Base-by-base conservation (phyloP, 352 stramenopile species). In the Globisporangium emineosum region DNA sequence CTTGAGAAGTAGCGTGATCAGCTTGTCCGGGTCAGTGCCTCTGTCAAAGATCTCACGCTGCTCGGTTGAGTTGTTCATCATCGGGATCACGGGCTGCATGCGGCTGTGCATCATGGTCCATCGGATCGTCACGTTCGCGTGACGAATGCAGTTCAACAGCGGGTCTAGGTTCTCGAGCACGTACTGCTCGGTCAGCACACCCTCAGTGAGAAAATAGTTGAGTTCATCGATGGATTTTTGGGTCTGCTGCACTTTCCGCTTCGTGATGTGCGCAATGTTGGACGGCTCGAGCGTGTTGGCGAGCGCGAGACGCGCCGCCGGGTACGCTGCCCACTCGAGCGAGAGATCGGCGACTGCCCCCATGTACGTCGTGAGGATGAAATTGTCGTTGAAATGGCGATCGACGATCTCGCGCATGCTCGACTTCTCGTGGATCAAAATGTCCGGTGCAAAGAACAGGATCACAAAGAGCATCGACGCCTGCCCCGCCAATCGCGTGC, bases 361-460 rank as follows among this genome's bases (percentile, higher is more conserved):
- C 92, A 98, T 98, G 72, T 98, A 98, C n/a, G 86, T 97, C 40
- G 91, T 87, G 53, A 98, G 73, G 57, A 98, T 96, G 65, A 97
- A 98, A 79, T 98, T 98, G 75, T 98, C 96, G 66, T 96, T 96
- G 68, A 98, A 98, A 68, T 97, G 93, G 25, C 91, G 91, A 75
- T 98, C 95, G 5, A 98, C 94, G 60, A 98, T 97, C 73, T 98
- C 93, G 47, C 95, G 88, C 88, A 98, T 96, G 57, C 77, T 97
- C 47, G 86, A 79, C 52, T 93, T 89, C 35, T 98, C 91, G 62
- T 96, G 86, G 63, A 96, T 96, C 19, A 98, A 60, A 61, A 97
- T 96, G 30, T 95, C 83, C 0, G 95, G 90, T 12, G 91, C 88
- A 62, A 98, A 98, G 73, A 95, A 98, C 33, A 98, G 65, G 54